phyloP scores from a whole-genome alignment of 352 stramenopile species.

The Globisporangium parvum region DNA sequence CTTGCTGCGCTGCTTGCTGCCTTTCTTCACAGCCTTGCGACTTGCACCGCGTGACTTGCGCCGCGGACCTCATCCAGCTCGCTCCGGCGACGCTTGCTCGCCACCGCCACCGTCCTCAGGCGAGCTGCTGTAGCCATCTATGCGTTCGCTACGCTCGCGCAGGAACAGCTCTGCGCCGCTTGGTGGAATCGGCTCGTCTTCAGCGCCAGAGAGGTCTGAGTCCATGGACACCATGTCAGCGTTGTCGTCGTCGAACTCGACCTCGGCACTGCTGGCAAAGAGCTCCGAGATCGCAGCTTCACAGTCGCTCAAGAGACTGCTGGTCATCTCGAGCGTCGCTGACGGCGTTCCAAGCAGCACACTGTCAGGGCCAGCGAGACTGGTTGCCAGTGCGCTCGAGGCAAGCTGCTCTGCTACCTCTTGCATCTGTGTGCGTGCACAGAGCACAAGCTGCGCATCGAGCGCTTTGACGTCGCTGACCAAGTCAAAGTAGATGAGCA shows the following conservation, averaged over 20 bases:
- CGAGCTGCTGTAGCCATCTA: conserved; percentile 28
- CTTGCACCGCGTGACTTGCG: conserved; percentile 4
- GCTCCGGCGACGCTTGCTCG: not conserved
- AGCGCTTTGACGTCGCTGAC: conserved; percentile 36
- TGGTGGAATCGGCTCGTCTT: conserved; percentile 54
- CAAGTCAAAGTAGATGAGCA: conserved; percentile 70
- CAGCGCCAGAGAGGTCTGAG: conserved; percentile 60
- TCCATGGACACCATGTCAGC: conserved; percentile 20
- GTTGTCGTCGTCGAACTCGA: conserved; percentile 17
- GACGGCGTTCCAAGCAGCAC: not conserved
- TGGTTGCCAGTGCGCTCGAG: not conserved
- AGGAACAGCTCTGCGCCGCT: conserved; percentile 1
- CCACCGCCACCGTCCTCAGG: conserved; percentile 14
- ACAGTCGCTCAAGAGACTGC: conserved; percentile 47
- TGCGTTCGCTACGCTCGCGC: conserved; percentile 1
- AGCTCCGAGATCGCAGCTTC: conserved; percentile 57
- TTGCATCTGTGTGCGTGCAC: not conserved
- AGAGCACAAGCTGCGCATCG: conserved; percentile 11
- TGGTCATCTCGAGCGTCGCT: conserved; percentile 16
- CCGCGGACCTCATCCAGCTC: not conserved
- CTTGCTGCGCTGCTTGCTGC: conserved; percentile 7
- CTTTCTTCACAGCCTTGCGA: conserved; percentile 9
- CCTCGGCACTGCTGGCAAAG: conserved; percentile 24
- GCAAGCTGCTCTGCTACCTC: not conserved
- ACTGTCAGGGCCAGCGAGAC: not conserved